Evolutionary conservation across 2,329 filamentous ascomycete species (phyloP), one percentile per base, ranked within the genome.

Genomic region (Fusarium hainanense): DNA sequence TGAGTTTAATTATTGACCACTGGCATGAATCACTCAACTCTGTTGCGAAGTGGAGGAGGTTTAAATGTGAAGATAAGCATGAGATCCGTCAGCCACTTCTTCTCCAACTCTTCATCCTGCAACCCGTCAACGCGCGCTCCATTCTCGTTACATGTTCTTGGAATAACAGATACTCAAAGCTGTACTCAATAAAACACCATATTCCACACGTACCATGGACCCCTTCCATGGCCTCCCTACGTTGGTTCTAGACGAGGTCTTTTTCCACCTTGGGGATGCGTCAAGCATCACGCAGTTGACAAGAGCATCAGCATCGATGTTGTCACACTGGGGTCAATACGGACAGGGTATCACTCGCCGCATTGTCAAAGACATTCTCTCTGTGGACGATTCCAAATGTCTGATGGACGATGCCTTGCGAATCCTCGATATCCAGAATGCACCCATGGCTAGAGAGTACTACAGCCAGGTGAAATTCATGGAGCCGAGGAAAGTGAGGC

Each of bases 401-500:
- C 11, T 30, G 3, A 6, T 52, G 2, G 14, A 12, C 11, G 20
- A 42, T 40, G 34, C 34, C 13, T 8, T 25, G 3, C 7, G 6
- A 16, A 54, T 54, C 10, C 11, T 42, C 20, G 6, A 30, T 2
- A 23, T 52, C 7, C 51, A 20, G 20, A 20, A 52, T 13, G 3
- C 20, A 4, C 12, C 12, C 5, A 4, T 4, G 9, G 21, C 25
- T 20, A n/a, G 7, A n/a, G 20, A 2, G 16, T 41, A 41, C 14
- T 2, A 1, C 7, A 16, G 23, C 21, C 8, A n/a, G 14, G 14
- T 3, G 1, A 4, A 6, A 5, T 9, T 21, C 18, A 13, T 11
- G 20, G 13, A 30, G 5, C 25, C 6, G 10, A 44, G 3, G 20
- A 57, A n/a, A 6, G 9, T 11, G 18, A n/a, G 6, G 3, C 34